phyloP scores from a whole-genome alignment of 2,329 filamentous ascomycete species.

The Clarireedia hainanense region DNA sequence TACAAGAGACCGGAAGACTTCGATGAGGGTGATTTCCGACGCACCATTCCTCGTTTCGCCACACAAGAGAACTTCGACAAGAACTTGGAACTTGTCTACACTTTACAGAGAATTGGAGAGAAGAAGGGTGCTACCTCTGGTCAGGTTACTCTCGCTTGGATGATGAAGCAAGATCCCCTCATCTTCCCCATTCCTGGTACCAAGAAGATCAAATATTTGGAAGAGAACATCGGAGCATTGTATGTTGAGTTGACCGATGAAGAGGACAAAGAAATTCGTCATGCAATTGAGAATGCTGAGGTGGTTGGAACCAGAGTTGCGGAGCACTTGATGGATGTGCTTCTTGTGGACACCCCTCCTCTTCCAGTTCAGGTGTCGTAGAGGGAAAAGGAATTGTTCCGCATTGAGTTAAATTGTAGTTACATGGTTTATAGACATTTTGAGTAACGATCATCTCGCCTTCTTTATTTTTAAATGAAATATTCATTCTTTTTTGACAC shows the following conservation, averaged over 20 bases:
- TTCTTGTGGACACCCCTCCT: slow-evolving; percentile 8
- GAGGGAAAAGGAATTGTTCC: no score
- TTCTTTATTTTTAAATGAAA: no score
- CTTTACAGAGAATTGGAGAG: slow-evolving; percentile 40
- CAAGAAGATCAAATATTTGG: slow-evolving; percentile 37
- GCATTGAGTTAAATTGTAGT: no score
- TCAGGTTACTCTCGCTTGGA: slow-evolving; percentile 55
- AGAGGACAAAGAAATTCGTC: slow-evolving; percentile 29
- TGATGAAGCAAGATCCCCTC: slow-evolving; percentile 50
- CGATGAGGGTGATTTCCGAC: slow-evolving; percentile 9
- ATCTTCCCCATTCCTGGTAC: slow-evolving; percentile 50
- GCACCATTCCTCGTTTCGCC: slow-evolving; percentile 42
- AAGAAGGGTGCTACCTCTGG: slow-evolving; percentile 45
- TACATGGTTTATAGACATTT: no score
- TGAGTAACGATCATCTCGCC: no score
- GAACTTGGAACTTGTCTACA: slow-evolving; percentile 46
- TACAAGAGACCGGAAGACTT: slow-evolving; percentile 20
- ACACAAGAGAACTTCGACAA: slow-evolving; percentile 44
- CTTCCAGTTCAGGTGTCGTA: neutral
- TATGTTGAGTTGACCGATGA: slow-evolving; percentile 29
- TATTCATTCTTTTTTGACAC: no score
- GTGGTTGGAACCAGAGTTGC: slow-evolving; percentile 9
- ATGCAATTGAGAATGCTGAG: slow-evolving; percentile 25
- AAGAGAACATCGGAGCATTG: slow-evolving; percentile 34
- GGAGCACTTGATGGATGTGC: slow-evolving; percentile 9